These are phyloP conservation scores for Citropsis articulata DNA, from an alignment of 345 rosid species.

Conservation along the genomic window DNA sequence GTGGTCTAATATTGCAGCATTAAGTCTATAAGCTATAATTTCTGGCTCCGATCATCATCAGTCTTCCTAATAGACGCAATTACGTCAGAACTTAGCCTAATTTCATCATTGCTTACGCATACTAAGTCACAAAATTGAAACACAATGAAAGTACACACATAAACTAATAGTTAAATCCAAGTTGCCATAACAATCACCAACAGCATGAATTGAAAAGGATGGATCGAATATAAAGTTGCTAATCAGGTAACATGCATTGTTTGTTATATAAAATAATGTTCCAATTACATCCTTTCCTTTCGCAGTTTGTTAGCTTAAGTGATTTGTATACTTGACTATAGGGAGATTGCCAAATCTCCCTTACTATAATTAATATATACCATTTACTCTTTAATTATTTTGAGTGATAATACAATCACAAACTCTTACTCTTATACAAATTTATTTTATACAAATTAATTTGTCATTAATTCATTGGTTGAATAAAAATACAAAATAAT, in stretches of 20 bases:
- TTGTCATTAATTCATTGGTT: too few relatives aligned
- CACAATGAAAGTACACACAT: not conserved
- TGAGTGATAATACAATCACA: too few relatives aligned
- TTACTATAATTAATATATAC: too few relatives aligned
- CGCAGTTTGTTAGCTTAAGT: not conserved
- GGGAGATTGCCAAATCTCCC: too few relatives aligned
- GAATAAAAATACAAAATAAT: too few relatives aligned
- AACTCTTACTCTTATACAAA: too few relatives aligned
- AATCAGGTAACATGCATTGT: not conserved
- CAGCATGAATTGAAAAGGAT: constrained; percentile 2
- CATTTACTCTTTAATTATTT: too few relatives aligned
- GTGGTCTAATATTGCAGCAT: constrained; percentile 25
- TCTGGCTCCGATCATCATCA: not conserved
- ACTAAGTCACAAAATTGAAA: not conserved
- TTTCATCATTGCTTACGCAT: constrained; percentile 47
- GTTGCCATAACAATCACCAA: not conserved
- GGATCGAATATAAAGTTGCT: not conserved
- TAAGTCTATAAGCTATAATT: not conserved
- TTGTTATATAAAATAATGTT: not conserved
- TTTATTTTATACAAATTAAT: too few relatives aligned
- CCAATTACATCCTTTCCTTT: not conserved
- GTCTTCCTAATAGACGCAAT: constrained; percentile 13
- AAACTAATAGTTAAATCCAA: not conserved
- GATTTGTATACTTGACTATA: not conserved
- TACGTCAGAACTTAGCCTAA: constrained; percentile 21